A percentile compares a stretch with the other conserved stretches of the same genome.
phyloP scores from a whole-genome alignment of 345 rosid species.

The Gossypium stocksii region DNA sequence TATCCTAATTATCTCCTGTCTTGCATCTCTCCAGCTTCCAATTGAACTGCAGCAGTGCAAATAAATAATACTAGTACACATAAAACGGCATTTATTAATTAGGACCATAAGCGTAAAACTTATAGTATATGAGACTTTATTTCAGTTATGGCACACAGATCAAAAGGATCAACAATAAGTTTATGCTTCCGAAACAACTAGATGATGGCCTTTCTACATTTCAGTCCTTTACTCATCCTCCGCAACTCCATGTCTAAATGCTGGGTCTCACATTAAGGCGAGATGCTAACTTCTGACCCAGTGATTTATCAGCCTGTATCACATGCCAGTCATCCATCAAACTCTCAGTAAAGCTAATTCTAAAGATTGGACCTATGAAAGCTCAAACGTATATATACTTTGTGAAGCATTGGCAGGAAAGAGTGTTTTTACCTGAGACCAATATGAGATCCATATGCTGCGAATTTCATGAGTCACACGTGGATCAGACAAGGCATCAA shows the following conservation, averaged over 20 bases:
- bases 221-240: conserved; percentile 1
- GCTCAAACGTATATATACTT: background rate
- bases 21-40: background rate
- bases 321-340: background rate
- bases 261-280: conserved; percentile 68
- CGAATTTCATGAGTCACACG: conserved; percentile 85
- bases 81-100: background rate
- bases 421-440: conserved; percentile 54
- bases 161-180: background rate
- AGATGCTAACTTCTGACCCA: conserved; percentile 79
- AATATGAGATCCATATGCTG: conserved; percentile 83
- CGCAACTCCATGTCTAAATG: conserved; percentile 35
- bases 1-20: too few relatives aligned
- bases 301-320: conserved; percentile 54
- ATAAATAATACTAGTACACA: background rate
- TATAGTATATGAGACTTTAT: background rate
- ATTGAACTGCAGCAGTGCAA: background rate
- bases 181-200: conserved; percentile 1
- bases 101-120: background rate
- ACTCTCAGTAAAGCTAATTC: background rate
- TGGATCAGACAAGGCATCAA: conserved; percentile 69
- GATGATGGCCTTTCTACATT: background rate
- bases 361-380: background rate
- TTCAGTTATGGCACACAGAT: background rate
- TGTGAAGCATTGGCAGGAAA: background rate